Evolutionary conservation across 2,329 filamentous ascomycete genomes (phyloP).

Genomic region (Emmonsiellopsis sp.): DNA sequence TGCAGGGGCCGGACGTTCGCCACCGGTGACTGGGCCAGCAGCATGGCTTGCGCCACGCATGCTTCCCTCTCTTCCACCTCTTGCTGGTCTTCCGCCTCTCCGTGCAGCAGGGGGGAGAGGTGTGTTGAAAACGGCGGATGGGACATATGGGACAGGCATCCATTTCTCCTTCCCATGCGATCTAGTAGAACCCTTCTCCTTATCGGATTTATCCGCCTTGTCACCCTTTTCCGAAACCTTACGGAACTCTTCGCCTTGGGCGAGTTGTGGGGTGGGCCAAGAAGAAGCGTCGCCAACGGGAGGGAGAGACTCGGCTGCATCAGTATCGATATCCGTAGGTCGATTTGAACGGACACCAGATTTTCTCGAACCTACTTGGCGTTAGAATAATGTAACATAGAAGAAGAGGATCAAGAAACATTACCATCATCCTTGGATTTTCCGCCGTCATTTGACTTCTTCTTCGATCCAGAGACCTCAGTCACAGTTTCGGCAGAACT

Average conservation of each 20-base stretch:
- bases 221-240: constrained; percentile 56
- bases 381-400: neutral
- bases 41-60: constrained; percentile 36
- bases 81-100: constrained; percentile 46
- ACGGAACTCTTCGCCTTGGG: constrained; percentile 65
- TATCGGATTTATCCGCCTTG: constrained; percentile 41
- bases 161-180: constrained; percentile 68
- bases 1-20: constrained; percentile 25
- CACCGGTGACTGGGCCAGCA: constrained; percentile 17
- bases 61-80: constrained; percentile 44
- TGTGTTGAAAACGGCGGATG: constrained; percentile 78
- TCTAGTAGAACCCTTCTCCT: constrained; percentile 52
- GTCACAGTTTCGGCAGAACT: constrained; percentile 15
- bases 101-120: constrained; percentile 49
- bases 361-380: constrained; percentile 14
- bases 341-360: constrained; percentile 9
- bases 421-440: constrained; percentile 32
- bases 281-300: constrained; percentile 65
- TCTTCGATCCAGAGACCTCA: constrained; percentile 16
- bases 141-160: constrained; percentile 73
- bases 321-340: constrained; percentile 8
- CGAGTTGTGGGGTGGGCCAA: constrained; percentile 86
- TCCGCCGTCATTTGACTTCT: constrained; percentile 26
- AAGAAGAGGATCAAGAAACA: neutral
- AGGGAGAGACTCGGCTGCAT: constrained; percentile 37